Base-by-base conservation (phyloP, 1,284 basidiomycete genomes). In the Malassezia slooffiae region DNA sequence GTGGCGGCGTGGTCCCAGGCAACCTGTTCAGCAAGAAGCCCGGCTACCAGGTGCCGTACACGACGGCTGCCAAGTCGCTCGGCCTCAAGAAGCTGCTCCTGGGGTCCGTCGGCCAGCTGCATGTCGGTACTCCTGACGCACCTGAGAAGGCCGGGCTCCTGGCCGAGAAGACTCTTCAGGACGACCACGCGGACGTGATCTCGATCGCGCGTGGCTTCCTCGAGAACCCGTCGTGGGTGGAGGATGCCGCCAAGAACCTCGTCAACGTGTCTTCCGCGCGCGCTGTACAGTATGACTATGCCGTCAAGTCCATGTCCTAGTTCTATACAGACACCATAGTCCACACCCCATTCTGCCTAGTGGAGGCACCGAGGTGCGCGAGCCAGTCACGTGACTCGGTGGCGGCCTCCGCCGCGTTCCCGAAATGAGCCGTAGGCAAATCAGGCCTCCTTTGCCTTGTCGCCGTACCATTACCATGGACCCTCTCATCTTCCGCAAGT, bases 41-140 rank as follows among this genome's bases (percentile, higher is more conserved):
- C 1, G 64, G 55, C 1, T 69, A 69, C 51, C 64, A 67, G 50
- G 42, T 59, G 10, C 55, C 51, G 12, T 56, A 49, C 4, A 57
- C 66, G 0, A 36, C 27, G 6, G 64, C 51, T 1, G 54, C 58
- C 15, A 41, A 47, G n/a, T 35, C 51, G 1, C n/a, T 42, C 16
- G 56, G 48, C 3, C 45, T 64, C 12, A 47, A 52, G 22, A 43
- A 52, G 9, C 56, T 64, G 54, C 47, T 57, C 10, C 51, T 67
- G 9, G 58, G 60, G 17, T 38, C 57, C 1, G 62, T 69, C 11
- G 66, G 66, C 13, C 56, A 57, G 43, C 52, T 69, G 49, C 57
- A 67, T n/a, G 58, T 53, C 7, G 47, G 54, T 4, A 51, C 52
- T 15, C 49, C 43, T 5, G 41, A 43, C 3, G 46, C 54, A 22